Conservation (phyloP, 805 yeast genomes). For the Yarrowia porcina region DNA sequence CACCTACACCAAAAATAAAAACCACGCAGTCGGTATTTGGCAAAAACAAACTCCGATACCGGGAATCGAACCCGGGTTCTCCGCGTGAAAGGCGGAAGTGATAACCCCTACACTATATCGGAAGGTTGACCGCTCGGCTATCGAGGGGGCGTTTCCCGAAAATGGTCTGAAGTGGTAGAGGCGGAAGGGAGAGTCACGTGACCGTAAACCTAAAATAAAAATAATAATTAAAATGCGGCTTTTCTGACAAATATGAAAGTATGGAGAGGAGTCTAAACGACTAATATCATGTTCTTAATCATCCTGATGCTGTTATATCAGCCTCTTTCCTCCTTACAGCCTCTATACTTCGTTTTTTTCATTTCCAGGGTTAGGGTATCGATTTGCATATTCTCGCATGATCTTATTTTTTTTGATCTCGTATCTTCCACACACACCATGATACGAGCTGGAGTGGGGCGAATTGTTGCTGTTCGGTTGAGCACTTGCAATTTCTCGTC, state of each 20-base stretch:
- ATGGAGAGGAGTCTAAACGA: too few relatives aligned
- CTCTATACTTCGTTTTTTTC: too few relatives aligned
- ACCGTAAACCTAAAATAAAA: neutral
- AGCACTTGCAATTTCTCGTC: too few relatives aligned
- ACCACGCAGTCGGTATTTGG: too few relatives aligned
- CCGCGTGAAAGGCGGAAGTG: constrained; percentile 26
- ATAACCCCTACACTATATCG: constrained; percentile 28
- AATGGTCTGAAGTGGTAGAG: neutral
- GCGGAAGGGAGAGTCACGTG: neutral
- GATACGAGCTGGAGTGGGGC: neutral
- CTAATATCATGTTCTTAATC: too few relatives aligned
- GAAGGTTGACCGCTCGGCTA: constrained; percentile 12
- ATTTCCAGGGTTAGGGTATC: neutral
- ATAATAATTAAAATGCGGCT: too few relatives aligned
- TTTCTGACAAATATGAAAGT: too few relatives aligned
- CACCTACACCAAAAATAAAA: neutral
- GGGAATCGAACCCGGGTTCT: constrained; percentile 24
- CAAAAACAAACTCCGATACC: constrained; percentile 19
- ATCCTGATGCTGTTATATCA: too few relatives aligned
- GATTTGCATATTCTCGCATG: neutral
- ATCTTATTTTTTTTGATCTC: neutral
- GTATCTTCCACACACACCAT: neutral
- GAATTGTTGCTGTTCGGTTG: neutral
- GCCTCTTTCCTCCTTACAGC: too few relatives aligned
- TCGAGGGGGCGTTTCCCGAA: neutral